Base-by-base conservation (phyloP, 371 early-diverging fungal species). In the Chytridium lagenaria region DNA sequence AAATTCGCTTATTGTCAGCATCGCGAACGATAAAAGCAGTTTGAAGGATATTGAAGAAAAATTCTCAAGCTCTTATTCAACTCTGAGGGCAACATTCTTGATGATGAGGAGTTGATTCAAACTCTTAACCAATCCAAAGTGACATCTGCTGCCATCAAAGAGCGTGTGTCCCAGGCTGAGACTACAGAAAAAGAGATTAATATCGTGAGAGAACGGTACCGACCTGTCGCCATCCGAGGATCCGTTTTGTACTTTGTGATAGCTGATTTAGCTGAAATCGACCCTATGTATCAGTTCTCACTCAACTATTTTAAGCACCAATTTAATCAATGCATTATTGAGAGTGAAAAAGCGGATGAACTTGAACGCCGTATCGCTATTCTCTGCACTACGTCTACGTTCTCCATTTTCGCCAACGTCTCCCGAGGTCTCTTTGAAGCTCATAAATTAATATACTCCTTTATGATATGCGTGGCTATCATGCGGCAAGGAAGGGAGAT, bases 281-380 rank as follows among this genome's bases (percentile, higher is more conserved):
- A 84, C 69, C 80, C 83, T 26, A 84, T 84, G 85, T 84, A 84
- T 70, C 83, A 83, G 63, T 84, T 83, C 69, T 82, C 82, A 0
- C 71, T 84, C 22, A 78, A 80, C 39, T 84, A 83, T 71, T 84
- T 84, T 75, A 84, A 84, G 65, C 78, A 78, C 49, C 57, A 83
- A 16, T 84, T 84, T 57, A 78, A 76, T 59, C 67, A 71, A 55
- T 81, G 80, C 49, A 84, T 84, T 49, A 50, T 73, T 28, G 79
- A 84, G 39, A 71, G 74, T 33, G 77, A 74, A 55, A 77, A 76
- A 39, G 70, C 77, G 1, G 77, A 78, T 31, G 73, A 80, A 68
- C 68, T 84, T 40, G 49, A 50, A 0, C 36, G 30, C 33, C 52
- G 81, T 30, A 80, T 83, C 36, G 28, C 63, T 31, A 75, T 74